Conservation (phyloP, 2,329 filamentous ascomycete genomes). For the Hypoxylon rubiginosum region DNA sequence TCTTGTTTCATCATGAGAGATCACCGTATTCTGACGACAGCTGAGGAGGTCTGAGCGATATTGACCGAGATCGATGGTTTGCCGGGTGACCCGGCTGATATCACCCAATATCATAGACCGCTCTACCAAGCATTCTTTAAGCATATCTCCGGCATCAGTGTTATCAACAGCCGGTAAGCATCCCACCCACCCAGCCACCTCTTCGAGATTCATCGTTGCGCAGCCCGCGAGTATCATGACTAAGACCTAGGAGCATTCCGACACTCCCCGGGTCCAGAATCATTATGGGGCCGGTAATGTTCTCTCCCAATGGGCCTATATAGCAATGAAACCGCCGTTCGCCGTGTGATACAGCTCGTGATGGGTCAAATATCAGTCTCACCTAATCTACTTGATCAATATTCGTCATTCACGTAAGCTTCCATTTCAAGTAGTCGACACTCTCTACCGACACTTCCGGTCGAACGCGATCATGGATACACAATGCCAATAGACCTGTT, state of each 20-base stretch:
- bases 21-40: conserved; percentile 24
- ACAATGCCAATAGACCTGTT: too few relatives aligned
- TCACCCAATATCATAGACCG: conserved; percentile 1
- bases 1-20: conserved; percentile 26
- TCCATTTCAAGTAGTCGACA: background rate
- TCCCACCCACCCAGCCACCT: background rate
- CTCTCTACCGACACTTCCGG: background rate
- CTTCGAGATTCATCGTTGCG: background rate
- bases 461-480: background rate
- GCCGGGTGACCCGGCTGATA: conserved; percentile 3
- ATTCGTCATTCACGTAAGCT: background rate
- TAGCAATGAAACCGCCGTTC: background rate
- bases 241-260: too few relatives aligned
- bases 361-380: background rate
- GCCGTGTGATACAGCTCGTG: background rate
- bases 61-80: conserved; percentile 3
- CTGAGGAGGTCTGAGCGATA: conserved; percentile 20
- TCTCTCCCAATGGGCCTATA: background rate
- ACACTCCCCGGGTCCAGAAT: background rate
- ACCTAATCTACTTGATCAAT: background rate
- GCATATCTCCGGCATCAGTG: background rate
- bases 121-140: background rate
- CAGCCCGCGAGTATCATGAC: background rate
- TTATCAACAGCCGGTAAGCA: background rate
- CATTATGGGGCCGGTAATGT: background rate